phyloP scores from a whole-genome alignment of 495 filamentous ascomycete species.

The Articulospora tetracladia region DNA sequence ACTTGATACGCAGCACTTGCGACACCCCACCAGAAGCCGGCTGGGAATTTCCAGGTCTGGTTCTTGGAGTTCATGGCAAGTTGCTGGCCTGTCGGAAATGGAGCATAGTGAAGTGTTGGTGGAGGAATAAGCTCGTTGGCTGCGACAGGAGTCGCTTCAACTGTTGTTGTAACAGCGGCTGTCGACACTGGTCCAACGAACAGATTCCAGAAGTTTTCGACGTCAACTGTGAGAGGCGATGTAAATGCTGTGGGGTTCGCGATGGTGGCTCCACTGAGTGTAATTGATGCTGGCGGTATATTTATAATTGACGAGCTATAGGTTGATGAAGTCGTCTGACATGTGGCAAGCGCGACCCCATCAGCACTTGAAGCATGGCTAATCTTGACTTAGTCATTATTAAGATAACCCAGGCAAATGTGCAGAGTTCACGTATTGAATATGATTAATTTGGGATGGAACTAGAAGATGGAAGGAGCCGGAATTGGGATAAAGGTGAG shows the following conservation, averaged over 20 bases:
- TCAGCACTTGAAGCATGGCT: too few relatives aligned
- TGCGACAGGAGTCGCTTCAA: constrained; percentile 19
- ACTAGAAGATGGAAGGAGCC: too few relatives aligned
- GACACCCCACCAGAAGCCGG: constrained; percentile 25
- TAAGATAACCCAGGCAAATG: too few relatives aligned
- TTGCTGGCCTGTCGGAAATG: constrained; percentile 21
- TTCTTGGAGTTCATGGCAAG: constrained; percentile 14
- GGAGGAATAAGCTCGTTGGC: constrained; percentile 21
- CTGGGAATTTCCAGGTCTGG: constrained; percentile 24
- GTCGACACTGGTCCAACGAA: constrained; percentile 20
- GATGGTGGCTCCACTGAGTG: constrained; percentile 5
- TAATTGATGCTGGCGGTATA: constrained; percentile 1
- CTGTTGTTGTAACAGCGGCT: constrained; percentile 19
- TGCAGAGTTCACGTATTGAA: too few relatives aligned
- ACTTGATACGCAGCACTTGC: constrained; percentile 34
- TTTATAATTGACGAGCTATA: neutral
- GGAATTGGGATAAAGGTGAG: too few relatives aligned
- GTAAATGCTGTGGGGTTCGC: constrained; percentile 15
- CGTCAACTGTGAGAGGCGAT: constrained; percentile 1
- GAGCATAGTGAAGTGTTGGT: constrained; percentile 12
- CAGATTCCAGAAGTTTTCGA: constrained; percentile 19
- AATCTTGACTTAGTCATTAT: too few relatives aligned
- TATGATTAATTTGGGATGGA: too few relatives aligned
- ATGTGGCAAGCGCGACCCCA: too few relatives aligned
- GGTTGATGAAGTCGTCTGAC: neutral